Conservation (phyloP, 2,329 filamentous ascomycete genomes). For the Xylaria sp. region DNA sequence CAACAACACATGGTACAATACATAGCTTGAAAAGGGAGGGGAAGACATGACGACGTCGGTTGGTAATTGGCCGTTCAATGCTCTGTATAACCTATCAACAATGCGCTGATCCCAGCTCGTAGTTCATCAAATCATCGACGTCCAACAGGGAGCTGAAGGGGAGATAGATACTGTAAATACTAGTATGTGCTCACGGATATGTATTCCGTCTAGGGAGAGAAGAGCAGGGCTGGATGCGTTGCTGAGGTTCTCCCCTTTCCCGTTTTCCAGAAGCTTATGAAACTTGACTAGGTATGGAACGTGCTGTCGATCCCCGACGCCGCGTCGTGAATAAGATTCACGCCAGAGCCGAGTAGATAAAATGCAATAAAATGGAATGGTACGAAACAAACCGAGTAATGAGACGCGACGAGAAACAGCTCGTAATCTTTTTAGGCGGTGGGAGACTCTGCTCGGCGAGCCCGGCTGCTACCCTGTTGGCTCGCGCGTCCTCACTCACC, state of each 20-base stretch:
- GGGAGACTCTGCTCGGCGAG: slow-evolving; percentile 21
- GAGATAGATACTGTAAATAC: not conserved
- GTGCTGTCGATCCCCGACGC: slow-evolving; percentile 15
- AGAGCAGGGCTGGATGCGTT: slow-evolving; percentile 1
- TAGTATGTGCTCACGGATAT: not conserved
- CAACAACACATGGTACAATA: not conserved
- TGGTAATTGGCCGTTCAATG: slow-evolving; percentile 4
- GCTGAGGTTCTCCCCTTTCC: not conserved
- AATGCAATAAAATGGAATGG: too few species aligned
- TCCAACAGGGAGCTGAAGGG: not conserved
- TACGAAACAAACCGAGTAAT: not conserved
- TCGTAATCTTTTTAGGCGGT: not conserved
- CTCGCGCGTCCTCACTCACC: not conserved
- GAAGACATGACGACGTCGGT: not conserved
- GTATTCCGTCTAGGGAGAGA: not conserved
- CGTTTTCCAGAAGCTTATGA: not conserved
- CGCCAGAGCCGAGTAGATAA: not conserved
- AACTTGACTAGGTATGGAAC: not conserved
- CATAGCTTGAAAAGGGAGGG: not conserved
- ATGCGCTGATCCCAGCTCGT: slow-evolving; percentile 21
- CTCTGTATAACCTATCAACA: not conserved
- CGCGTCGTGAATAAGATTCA: slow-evolving; percentile 4
- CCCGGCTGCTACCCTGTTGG: slow-evolving; percentile 29
- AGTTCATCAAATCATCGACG: slow-evolving; percentile 34
- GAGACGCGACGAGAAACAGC: not conserved